Conservation (phyloP, 768 basidiomycete species). For the Russula olivacea region DNA sequence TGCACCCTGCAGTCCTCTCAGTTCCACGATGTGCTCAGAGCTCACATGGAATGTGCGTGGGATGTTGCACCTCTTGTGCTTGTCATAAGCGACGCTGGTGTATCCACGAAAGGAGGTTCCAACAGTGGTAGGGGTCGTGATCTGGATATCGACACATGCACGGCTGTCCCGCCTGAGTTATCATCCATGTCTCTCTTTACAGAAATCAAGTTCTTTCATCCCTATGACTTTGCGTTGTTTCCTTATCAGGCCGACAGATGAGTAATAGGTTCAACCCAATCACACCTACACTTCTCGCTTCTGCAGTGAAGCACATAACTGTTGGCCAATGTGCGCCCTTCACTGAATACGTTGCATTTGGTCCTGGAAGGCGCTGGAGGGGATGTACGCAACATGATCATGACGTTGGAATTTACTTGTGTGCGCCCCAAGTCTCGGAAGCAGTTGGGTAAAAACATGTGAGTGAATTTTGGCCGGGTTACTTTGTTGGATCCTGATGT, state of each 20-base stretch:
- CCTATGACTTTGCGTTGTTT: background rate
- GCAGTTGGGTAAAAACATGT: conserved; percentile 34
- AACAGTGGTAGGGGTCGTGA: conserved; percentile 44
- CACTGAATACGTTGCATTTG: conserved; percentile 64
- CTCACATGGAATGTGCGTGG: conserved; percentile 41
- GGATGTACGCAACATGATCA: conserved; percentile 90
- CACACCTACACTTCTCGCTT: conserved; percentile 76
- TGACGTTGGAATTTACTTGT: conserved; percentile 86
- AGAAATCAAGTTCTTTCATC: conserved; percentile 60
- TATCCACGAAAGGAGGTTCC: conserved; percentile 57
- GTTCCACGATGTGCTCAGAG: conserved; percentile 65
- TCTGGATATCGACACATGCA: conserved; percentile 60
- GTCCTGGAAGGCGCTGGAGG: conserved; percentile 80
- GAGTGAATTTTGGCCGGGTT: conserved; percentile 20
- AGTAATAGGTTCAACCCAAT: conserved; percentile 80
- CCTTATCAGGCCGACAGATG: conserved; percentile 5
- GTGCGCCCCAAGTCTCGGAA: conserved; percentile 36
- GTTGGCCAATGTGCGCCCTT: conserved; percentile 36
- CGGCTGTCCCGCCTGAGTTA: conserved; percentile 61
- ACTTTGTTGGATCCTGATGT: conserved; percentile 18
- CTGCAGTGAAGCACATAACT: conserved; percentile 63
- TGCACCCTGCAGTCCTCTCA: conserved; percentile 61
- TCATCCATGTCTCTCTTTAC: conserved; percentile 65
- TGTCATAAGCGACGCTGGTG: conserved; percentile 76
- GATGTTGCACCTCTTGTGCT: conserved; percentile 62